Evolutionary conservation across 805 yeast genomes (phyloP), one percentile per base, ranked within the genome.

Genomic region (Middelhovenomyces tepae): DNA sequence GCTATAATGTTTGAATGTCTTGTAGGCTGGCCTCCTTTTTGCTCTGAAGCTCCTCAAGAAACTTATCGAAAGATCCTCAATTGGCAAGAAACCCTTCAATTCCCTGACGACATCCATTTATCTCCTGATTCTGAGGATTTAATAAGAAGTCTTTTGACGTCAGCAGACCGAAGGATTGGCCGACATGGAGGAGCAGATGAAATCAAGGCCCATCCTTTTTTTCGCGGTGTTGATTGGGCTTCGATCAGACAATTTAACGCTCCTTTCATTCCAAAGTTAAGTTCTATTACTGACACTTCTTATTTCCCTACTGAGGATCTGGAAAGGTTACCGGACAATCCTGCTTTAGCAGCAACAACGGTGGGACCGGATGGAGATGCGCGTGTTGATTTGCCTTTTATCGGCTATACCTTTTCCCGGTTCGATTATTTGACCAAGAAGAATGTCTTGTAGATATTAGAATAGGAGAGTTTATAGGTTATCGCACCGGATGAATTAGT

Each of bases 301-400:
- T 89, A 89, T 65, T 91, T 91, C 85, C 97, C 98, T 26, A 85
- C 94, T 2, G 97, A 89, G 55, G 98, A 89, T 53, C 66, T 89
- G 50, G 95, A 89, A 56, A 84, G 83, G 50, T 86, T 89, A 32
- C 95, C 97, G 2, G 96, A 87, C 50, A 75, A 84, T 28, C 94
- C 95, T 8, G 78, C 78, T 4, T 63, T 71, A 53, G 45, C 37
- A 21, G 44, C 46, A 15, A 24, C 36, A 2, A 34, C 47, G n/a
- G 49, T 42, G 34, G 17, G 35, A 28, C 24, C 42, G 22, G 14
- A 30, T 16, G 52, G 67, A 77, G 64, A 48, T 64, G 67, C 71
- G 35, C 77, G 83, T 53, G 95, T 85, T 56, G 96, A 91, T 46
- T 64, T 91, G 54, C 98, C 98, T 27, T 91, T 91, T 54, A 91